phyloP scores from a whole-genome alignment of 352 stramenopile genomes.

The Phytophthora melonis region DNA sequence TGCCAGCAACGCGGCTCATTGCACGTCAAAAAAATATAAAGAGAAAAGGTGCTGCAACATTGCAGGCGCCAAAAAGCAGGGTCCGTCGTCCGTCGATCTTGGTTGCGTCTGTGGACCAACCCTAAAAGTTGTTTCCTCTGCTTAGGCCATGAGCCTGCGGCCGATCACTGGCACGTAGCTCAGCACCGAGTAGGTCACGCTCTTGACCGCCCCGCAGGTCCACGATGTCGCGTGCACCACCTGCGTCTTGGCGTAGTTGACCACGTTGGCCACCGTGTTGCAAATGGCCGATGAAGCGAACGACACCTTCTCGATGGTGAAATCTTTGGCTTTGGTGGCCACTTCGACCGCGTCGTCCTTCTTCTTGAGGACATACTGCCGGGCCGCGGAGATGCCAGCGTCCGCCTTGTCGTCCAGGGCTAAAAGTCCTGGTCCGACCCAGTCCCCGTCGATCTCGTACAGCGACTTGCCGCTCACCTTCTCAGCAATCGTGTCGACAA shows the following conservation, averaged over 20 bases:
- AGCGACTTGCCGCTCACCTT: slow-evolving; percentile 66
- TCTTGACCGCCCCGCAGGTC: not conserved
- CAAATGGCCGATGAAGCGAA: not conserved
- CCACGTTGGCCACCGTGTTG: not conserved
- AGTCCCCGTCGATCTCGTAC: slow-evolving; percentile 55
- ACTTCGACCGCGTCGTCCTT: not conserved
- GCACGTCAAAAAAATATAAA: slow-evolving; percentile 15
- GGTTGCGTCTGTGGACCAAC: slow-evolving; percentile 11
- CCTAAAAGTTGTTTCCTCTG: slow-evolving; percentile 18
- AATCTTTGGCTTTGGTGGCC: not conserved
- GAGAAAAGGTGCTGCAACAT: slow-evolving; percentile 7
- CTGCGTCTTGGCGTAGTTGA: not conserved
- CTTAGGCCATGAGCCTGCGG: not conserved
- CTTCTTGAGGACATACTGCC: not conserved
- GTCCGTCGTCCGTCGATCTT: slow-evolving; percentile 4
- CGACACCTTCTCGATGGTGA: not conserved
- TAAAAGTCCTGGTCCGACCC: slow-evolving; percentile 55
- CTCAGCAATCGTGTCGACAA: slow-evolving; percentile 58
- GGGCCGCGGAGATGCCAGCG: not conserved
- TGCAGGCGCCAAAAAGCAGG: slow-evolving; percentile 16
- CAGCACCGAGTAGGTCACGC: not conserved
- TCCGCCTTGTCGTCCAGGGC: slow-evolving; percentile 71
- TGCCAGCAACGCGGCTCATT: slow-evolving; percentile 8
- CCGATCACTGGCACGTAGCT: slow-evolving; percentile 1
- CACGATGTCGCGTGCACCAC: not conserved